Conservation (phyloP, 2,329 filamentous ascomycete species). For the Colletotrichum euphorbiae region DNA sequence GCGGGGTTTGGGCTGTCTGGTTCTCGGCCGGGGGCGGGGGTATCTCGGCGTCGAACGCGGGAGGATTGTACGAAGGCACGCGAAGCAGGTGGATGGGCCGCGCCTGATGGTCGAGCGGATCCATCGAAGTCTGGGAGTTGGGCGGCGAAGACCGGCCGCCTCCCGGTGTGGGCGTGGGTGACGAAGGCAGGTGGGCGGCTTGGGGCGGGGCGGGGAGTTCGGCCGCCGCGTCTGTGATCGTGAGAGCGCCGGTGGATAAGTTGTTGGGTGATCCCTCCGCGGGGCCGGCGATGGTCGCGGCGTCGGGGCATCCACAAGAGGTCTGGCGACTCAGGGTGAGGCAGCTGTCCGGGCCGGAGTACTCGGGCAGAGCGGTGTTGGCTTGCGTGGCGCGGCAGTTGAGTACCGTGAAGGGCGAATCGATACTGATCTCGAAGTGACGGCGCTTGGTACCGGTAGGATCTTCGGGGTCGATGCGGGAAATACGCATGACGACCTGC, state of each 20-base stretch:
- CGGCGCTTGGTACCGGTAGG: constrained; percentile 78
- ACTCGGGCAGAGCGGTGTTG: constrained; percentile 87
- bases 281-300: constrained; percentile 71
- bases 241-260: constrained; percentile 66
- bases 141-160: constrained; percentile 26
- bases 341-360: constrained; percentile 65
- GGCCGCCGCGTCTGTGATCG: constrained; percentile 51
- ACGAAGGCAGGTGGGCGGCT: constrained; percentile 62
- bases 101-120: constrained; percentile 49
- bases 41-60: constrained; percentile 84
- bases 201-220: constrained; percentile 63
- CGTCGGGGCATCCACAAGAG: constrained; percentile 67
- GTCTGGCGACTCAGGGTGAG: constrained; percentile 56
- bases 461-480: constrained; percentile 82
- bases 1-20: constrained; percentile 75
- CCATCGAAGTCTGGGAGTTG: constrained; percentile 26
- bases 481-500: constrained; percentile 92
- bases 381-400: constrained; percentile 93
- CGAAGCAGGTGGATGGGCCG: constrained; percentile 88
- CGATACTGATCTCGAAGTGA: constrained; percentile 96
- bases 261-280: constrained; percentile 72
- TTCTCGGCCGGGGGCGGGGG: constrained; percentile 71
- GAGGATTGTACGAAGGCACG: constrained; percentile 87
- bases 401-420: constrained; percentile 93
- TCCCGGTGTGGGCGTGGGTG: constrained; percentile 41